Percentiles rank a stretch among this genome's conserved stretches.
phyloP scores from a whole-genome alignment of 2,329 filamentous ascomycete genomes.

The Trichoderma sp. region DNA sequence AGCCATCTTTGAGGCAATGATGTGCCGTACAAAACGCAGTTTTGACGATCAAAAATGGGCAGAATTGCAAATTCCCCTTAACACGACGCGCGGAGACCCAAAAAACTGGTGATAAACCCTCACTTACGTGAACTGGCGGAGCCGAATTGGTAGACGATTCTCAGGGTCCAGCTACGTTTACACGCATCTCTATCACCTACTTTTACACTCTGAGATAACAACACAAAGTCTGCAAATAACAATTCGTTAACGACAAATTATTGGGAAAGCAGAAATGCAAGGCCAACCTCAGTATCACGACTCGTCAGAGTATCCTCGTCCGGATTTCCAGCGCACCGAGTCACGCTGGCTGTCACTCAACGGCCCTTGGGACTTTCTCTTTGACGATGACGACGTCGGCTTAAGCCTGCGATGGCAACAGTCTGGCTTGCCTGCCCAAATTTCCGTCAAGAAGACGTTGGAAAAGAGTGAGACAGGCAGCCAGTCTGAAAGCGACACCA shows the following conservation, averaged over 20 bases:
- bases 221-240: background rate
- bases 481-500: conserved; percentile 38
- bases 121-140: background rate
- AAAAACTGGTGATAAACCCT: background rate
- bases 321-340: conserved; percentile 60
- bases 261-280: background rate
- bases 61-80: conserved; percentile 12
- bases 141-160: background rate
- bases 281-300: background rate
- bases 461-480: conserved; percentile 31
- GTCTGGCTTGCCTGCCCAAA: conserved; percentile 48
- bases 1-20: background rate
- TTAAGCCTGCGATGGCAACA: conserved; percentile 55
- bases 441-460: conserved; percentile 32
- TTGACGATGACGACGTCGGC: conserved; percentile 65
- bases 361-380: conserved; percentile 64
- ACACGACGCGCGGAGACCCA: background rate
- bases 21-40: background rate
- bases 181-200: background rate
- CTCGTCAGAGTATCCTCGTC: conserved; percentile 55
- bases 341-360: conserved; percentile 63
- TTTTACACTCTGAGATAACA: background rate
- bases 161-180: background rate
- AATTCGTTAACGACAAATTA: background rate
- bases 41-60: background rate